A percentile compares a stretch with the other conserved stretches of the same genome.
Conservation (phyloP, 2,329 filamentous ascomycete species). For the Apiospora saccharicola region DNA sequence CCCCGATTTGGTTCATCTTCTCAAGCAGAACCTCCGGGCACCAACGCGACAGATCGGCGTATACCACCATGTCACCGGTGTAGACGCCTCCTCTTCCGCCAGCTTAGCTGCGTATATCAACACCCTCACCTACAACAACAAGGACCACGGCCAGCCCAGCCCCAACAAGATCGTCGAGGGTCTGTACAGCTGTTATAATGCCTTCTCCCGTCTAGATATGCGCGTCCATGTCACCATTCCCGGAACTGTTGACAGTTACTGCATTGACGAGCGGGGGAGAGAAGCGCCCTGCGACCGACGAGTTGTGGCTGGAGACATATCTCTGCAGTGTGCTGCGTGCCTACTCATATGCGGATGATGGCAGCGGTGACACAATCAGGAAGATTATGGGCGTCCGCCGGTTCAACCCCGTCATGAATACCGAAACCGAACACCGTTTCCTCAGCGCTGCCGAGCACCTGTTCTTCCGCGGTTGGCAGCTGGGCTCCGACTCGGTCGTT, state of each 20-base stretch:
- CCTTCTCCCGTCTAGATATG: constrained; percentile 97
- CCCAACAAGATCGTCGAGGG: constrained; percentile 90
- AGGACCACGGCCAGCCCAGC: constrained; percentile 78
- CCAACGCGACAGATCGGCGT: constrained; percentile 79
- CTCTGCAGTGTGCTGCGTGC: constrained; percentile 92
- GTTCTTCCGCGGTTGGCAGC: constrained; percentile 94
- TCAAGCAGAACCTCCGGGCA: constrained; percentile 74
- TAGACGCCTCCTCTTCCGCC: constrained; percentile 96
- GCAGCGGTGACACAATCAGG: constrained; percentile 91
- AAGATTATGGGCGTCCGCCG: constrained; percentile 96
- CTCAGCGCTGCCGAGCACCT: constrained; percentile 91
- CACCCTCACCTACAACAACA: constrained; percentile 84
- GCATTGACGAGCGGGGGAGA: constrained; percentile 94
- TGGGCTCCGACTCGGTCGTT: constrained; percentile 95
- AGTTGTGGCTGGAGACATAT: constrained; percentile 97
- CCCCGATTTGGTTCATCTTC: constrained; percentile 92
- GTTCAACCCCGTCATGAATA: constrained; percentile 97
- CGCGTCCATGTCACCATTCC: constrained; percentile 97
- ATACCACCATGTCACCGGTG: constrained; percentile 97
- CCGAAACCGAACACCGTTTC: constrained; percentile 97
- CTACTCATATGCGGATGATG: constrained; percentile 96
- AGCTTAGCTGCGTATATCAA: constrained; percentile 98
- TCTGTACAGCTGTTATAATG: constrained; percentile 99
- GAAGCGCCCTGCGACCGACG: constrained; percentile 90
- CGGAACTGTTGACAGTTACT: constrained; percentile 95